phyloP scores from a whole-genome alignment of 169 alveolate species.

The Miamiensis avidus region DNA sequence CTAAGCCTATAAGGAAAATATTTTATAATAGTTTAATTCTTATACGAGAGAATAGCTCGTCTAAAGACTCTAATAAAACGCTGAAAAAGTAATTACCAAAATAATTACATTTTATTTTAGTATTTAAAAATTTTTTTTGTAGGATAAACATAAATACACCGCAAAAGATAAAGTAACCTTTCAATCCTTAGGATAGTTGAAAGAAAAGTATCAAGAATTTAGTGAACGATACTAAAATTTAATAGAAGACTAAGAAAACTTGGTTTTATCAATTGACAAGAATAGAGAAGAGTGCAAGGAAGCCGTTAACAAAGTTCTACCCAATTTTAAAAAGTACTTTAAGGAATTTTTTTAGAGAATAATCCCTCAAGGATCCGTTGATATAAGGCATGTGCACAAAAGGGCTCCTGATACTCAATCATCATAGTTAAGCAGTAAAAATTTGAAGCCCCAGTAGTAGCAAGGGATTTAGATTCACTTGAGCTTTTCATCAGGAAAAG shows the following conservation, averaged over 20 bases:
- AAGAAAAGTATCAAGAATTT: background rate
- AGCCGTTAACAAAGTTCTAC: background rate
- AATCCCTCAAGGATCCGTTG: background rate
- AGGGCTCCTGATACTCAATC: background rate
- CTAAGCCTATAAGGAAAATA: background rate
- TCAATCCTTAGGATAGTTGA: background rate
- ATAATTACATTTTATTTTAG: no score
- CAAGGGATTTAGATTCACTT: background rate
- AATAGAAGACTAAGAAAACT: background rate
- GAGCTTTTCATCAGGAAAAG: background rate
- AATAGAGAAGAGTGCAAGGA: background rate
- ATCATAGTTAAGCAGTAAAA: background rate
- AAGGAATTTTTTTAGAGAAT: no score
- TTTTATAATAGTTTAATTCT: no score
- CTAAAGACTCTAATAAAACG: no score
- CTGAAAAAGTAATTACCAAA: background rate
- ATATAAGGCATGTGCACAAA: background rate
- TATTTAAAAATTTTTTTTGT: no score
- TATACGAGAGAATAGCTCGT: background rate
- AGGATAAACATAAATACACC: background rate
- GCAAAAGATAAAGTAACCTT: background rate
- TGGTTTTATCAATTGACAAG: background rate
- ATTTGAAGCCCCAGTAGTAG: background rate
- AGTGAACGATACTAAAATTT: background rate
- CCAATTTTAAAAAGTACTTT: background rate